These are phyloP conservation scores for Pseudogymnoascus sp. DNA, from an alignment of 2,329 filamentous ascomycete genomes.

Conservation along the genomic window DNA sequence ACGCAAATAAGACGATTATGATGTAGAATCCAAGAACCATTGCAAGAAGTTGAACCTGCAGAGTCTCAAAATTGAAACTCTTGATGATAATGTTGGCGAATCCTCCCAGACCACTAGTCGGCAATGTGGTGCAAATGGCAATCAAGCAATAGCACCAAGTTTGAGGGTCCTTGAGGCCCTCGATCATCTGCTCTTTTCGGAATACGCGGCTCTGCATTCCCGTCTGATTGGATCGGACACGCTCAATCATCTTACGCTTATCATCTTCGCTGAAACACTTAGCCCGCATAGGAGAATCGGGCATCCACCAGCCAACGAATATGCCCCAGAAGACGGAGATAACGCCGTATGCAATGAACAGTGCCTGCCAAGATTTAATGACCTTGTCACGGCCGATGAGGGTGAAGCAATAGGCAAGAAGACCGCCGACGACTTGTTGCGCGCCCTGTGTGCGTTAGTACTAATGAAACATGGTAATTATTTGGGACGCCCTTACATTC, in stretches of 20 bases:
- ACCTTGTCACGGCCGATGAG: constrained; percentile 35
- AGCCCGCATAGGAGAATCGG: constrained; percentile 46
- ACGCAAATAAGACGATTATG: constrained; percentile 61
- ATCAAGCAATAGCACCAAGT: constrained; percentile 60
- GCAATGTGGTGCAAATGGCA: constrained; percentile 65
- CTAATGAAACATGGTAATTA: background rate
- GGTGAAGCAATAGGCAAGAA: constrained; percentile 56
- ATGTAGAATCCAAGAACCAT: constrained; percentile 73
- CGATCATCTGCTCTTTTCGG: constrained; percentile 43
- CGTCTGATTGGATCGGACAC: constrained; percentile 52
- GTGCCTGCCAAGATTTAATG: constrained; percentile 58
- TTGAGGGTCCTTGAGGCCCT: constrained; percentile 57
- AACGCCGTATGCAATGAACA: constrained; percentile 43
- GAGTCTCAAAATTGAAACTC: constrained; percentile 56
- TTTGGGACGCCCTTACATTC: constrained; percentile 39
- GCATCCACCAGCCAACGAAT: constrained; percentile 41
- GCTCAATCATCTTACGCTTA: constrained; percentile 44
- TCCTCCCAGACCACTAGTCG: constrained; percentile 64
- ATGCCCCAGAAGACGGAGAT: constrained; percentile 40
- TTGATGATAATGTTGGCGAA: constrained; percentile 72
- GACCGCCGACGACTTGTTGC: constrained; percentile 56
- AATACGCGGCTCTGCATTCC: constrained; percentile 49
- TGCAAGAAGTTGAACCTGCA: constrained; percentile 66
- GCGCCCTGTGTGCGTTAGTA: constrained; percentile 39
- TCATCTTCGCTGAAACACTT: constrained; percentile 37